A percentile compares a stretch with the other conserved stretches of the same genome.
These are phyloP conservation scores for Eruca vesicaria DNA, from an alignment of 441 rosid genomes.

Conservation along the genomic window DNA sequence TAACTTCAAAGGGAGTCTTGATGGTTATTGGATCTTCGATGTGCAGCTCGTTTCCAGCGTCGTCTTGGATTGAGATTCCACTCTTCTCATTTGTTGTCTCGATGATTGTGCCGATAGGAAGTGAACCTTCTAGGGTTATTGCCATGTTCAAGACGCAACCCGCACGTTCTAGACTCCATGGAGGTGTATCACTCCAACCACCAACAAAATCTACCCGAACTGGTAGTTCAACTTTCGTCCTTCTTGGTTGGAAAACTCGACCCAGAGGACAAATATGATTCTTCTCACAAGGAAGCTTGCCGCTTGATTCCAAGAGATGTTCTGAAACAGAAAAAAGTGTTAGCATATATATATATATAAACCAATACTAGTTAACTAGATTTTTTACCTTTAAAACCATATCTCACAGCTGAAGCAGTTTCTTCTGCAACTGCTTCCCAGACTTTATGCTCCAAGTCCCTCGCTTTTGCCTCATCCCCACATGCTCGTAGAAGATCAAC, in stretches of 20 bases:
- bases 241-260: slow-evolving; percentile 44
- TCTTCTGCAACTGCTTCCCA: slow-evolving; percentile 97
- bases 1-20: slow-evolving; percentile 58
- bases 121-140: slow-evolving; percentile 72
- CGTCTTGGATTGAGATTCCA: slow-evolving; percentile 70
- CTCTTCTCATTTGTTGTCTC: slow-evolving; percentile 51
- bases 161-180: slow-evolving; percentile 96
- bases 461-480: slow-evolving; percentile 57
- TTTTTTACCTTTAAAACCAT: slow-evolving; percentile 74
- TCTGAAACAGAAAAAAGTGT: slow-evolving; percentile 42
- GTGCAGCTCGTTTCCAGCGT: slow-evolving; percentile 57
- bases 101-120: slow-evolving; percentile 83
- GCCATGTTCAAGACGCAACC: slow-evolving; percentile 95
- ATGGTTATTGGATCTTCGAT: slow-evolving; percentile 52
- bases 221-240: slow-evolving; percentile 74
- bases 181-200: slow-evolving; percentile 99
- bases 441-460: slow-evolving; percentile 64
- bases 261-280: slow-evolving; percentile 30
- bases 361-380: not conserved
- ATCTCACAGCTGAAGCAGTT: slow-evolving; percentile 93
- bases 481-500: slow-evolving; percentile 90
- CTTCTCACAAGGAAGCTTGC: slow-evolving; percentile 27
- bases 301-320: slow-evolving; percentile 53
- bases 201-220: slow-evolving; percentile 96
- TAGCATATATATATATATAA: not conserved